Conservation (phyloP, 441 rosid genomes). For the Populus hybrid region DNA sequence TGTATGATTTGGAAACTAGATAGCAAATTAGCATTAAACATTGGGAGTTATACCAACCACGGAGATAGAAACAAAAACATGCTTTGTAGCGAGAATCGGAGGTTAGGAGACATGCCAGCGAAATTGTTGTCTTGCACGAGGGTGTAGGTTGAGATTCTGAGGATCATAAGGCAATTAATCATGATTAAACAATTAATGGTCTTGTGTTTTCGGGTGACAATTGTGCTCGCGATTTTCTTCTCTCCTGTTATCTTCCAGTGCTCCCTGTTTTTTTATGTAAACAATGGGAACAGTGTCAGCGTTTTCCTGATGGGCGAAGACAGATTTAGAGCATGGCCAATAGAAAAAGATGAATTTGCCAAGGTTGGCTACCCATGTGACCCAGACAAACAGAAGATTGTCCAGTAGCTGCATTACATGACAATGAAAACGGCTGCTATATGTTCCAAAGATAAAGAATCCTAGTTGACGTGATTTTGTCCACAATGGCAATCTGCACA, state of each 20-base stretch:
- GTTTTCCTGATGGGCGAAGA: background rate
- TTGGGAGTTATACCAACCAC: background rate
- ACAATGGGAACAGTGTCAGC: background rate
- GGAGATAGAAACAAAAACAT: background rate
- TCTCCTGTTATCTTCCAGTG: background rate
- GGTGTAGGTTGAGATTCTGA: background rate
- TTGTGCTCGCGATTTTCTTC: background rate
- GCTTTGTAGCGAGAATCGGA: background rate
- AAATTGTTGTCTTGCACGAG: background rate
- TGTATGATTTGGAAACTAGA: background rate
- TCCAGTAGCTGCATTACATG: conserved; percentile 5
- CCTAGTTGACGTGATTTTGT: background rate
- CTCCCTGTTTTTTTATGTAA: background rate
- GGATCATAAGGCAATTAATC: background rate
- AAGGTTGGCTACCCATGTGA: background rate
- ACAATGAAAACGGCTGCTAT: background rate
- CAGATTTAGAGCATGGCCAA: background rate
- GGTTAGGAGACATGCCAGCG: conserved; percentile 32
- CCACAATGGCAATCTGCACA: conserved; percentile 4
- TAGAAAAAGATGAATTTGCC: background rate
- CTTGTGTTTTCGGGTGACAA: background rate
- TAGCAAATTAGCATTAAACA: background rate
- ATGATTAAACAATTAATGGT: background rate
- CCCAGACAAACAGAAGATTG: background rate
- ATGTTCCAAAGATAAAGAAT: conserved; percentile 2